Evolutionary conservation across 2,329 filamentous ascomycete species (phyloP), one percentile per base, ranked within the genome.

Genomic region (Anthostomella pinea): DNA sequence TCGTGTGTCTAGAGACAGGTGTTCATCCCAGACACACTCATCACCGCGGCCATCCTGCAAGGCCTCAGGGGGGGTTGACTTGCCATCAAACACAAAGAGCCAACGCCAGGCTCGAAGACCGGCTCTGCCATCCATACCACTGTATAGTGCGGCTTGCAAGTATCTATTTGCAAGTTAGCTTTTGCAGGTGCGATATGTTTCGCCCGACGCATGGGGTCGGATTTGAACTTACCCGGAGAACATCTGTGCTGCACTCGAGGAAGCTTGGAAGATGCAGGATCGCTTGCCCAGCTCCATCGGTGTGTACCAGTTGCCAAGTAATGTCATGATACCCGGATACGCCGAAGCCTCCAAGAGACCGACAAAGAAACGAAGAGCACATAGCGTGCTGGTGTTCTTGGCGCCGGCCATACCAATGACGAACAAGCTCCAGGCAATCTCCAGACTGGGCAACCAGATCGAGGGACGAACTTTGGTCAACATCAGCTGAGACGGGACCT

Each of bases 31-130:
- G n/a, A n/a, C n/a, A n/a, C n/a, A n/a, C n/a, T n/a, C n/a, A n/a
- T n/a, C n/a, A n/a, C n/a, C n/a, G n/a, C n/a, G n/a, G n/a, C n/a
- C n/a, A n/a, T n/a, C n/a, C n/a, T n/a, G n/a, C n/a, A n/a, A n/a
- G n/a, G n/a, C n/a, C n/a, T n/a, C n/a, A n/a, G n/a, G n/a, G n/a
- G n/a, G n/a, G n/a, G n/a, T n/a, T n/a, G 13, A 17, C 33, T n/a
- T 36, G 30, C 27, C 27, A n/a, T 37, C 35, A 17, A 37, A 37
- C 6, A 52, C 45, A 38, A 80, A 81, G 0, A 79, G 60, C 74
- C 70, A 74, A 41, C 69, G 60, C 73, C 73, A 78, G 0, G 73
- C 74, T 0, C 66, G 58, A 50, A 70, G 66, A 0, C 73, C 74
- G 8, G 54, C 53, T 0, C 68, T 58, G 1, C 73, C 73, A 20